Evolutionary conservation across 768 basidiomycete species (phyloP), one percentile per base, ranked within the genome.

Genomic region (Strobilomyces echinocephalus): DNA sequence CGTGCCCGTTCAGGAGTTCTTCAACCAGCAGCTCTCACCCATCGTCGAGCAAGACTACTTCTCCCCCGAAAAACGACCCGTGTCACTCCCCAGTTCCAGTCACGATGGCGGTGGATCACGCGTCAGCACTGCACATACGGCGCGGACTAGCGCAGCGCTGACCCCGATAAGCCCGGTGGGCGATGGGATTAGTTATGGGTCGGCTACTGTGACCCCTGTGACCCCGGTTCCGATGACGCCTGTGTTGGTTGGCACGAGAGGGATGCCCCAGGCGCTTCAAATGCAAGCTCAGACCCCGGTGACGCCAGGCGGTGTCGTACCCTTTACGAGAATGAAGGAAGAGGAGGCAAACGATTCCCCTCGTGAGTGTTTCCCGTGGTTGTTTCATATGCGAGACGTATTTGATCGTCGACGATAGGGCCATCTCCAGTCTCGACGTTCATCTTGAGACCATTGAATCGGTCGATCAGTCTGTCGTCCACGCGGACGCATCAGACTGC

Each of bases 1-100:
- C 33, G 66, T 74, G 15, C 73, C 77, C 26, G 49, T 65, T 20
- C 65, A 63, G 31, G 71, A 61, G 47, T 60, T 58, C 31, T 63
- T 58, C 49, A 66, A 57, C 46, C 62, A 60, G 46, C 84, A 78
- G 42, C 76, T 87, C 35, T 85, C 85, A 2, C 84, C 86, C 0
- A 86, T 87, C 38, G 76, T 75, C 9, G 86, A 87, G 67, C 79
- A 79, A 58, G 81, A 85, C 50, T 84, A 84, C 60, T 63, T 81
- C 50, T 81, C 83, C 7, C 81, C 81, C 0, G 73, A 75, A 46
- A 71, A 69, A 54, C 69, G 71, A 33, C 69, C 72, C 48, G 67
- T 48, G 40, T 73, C 69, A 48, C 66, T 72, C 39, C 68, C 55
- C 14, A 66, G 55, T 49, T 69, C 57, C 5, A 65, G 62, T 49